Base-by-base conservation (phyloP, 495 filamentous ascomycete genomes). In the Penicillium taxi region DNA sequence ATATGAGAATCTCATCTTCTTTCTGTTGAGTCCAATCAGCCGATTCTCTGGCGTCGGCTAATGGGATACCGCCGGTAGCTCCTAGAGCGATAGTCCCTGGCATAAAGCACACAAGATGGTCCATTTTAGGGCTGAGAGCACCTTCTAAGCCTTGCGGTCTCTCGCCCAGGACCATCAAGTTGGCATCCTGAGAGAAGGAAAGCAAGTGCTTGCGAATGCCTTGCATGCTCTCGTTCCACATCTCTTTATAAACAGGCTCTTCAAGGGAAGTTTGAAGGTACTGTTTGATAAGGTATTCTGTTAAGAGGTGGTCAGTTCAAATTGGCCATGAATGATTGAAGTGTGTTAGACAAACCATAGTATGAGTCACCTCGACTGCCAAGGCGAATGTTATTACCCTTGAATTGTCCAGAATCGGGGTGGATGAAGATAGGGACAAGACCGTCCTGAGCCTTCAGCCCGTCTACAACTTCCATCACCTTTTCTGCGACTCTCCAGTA, bases 31-130 rank as follows among this genome's bases (percentile, higher is more conserved):
- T 72, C 93, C 93, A 99, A 9, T 45, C 58, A 0, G 75, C 52
- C 0, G 73, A 70, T 50, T 82, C 78, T 45, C 75, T 80, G 4
- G 89, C 88, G 48, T 87, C 79, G 1, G 74, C 64, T 21, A 94
- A 72, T 1, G 77, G 77, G 26, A 77, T 45, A 1, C 91, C 91
- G 14, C 80, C 84, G 0, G 91, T 99, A 3, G 77, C 85, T 7
- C 78, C 88, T 1, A 96, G 76, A 0, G 90, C 91, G 47, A 96
- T 90, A 9, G 89, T 94, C 21, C 91, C 93, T 0, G 91, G 89
- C 74, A 96, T 83, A 69, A 96, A 99, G 67, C 91, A 99, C 25
- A 89, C 89, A 6, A 96, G 70, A 56, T 99, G 91, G 52, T 96
- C 91, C 93, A 99, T 96, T 63, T 96, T 96, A 13, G 90, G 84